Evolutionary conservation across 441 rosid species (phyloP).

Genomic region (Adansonia grandidieri): DNA sequence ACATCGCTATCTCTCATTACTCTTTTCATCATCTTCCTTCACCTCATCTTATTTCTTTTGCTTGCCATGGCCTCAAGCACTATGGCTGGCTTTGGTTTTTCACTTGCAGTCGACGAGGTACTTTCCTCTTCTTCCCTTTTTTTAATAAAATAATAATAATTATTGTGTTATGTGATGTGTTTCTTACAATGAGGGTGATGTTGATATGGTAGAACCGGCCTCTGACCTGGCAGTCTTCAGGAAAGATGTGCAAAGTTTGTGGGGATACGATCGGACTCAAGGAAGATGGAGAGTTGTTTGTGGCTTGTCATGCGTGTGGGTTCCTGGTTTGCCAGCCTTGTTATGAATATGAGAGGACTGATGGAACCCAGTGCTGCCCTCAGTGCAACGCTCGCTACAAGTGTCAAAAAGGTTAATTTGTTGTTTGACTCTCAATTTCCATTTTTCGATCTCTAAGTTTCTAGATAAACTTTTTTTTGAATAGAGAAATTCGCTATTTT

Average conservation of each 20-base stretch:
- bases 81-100: slow-evolving; percentile 44
- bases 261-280: slow-evolving; percentile 64
- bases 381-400: slow-evolving; percentile 86
- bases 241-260: slow-evolving; percentile 67
- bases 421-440: background rate
- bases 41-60: slow-evolving; percentile 31
- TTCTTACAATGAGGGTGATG: background rate
- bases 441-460: background rate
- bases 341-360: slow-evolving; percentile 81
- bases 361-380: slow-evolving; percentile 83
- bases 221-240: slow-evolving; percentile 45
- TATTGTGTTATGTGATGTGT: background rate
- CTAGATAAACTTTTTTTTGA: background rate
- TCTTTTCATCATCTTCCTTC: slow-evolving; percentile 3
- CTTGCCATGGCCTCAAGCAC: slow-evolving; percentile 29
- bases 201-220: slow-evolving; percentile 44
- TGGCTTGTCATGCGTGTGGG: slow-evolving; percentile 73
- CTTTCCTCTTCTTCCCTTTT: background rate
- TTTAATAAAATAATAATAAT: too few species aligned
- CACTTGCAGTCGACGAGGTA: slow-evolving; percentile 44
- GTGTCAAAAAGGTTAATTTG: slow-evolving; percentile 67
- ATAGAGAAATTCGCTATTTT: background rate
- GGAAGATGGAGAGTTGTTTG: slow-evolving; percentile 63
- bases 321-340: slow-evolving; percentile 87
- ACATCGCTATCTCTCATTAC: slow-evolving; percentile 25